Percentiles rank a stretch among this genome's conserved stretches.
Evolutionary conservation across 306 rosid species (phyloP).

Genomic region (Cyclanthera cordifolia): DNA sequence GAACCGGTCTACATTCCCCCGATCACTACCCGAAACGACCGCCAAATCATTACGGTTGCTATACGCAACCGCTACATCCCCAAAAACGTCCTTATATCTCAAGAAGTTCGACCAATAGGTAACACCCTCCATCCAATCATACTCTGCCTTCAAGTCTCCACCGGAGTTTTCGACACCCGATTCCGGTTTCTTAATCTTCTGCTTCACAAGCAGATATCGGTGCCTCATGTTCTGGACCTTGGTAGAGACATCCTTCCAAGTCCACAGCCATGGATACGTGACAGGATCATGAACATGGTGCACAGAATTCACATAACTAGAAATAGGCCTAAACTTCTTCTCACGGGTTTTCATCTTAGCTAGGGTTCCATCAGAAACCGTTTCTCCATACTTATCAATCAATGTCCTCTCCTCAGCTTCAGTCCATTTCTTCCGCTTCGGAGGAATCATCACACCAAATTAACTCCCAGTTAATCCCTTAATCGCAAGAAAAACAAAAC

Average conservation of each 20-base stretch:
- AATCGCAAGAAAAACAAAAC: background rate
- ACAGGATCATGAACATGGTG: slow-evolving; percentile 60
- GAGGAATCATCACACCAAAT: slow-evolving; percentile 46
- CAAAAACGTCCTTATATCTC: slow-evolving; percentile 87
- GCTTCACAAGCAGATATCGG: slow-evolving; percentile 84
- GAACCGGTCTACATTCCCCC: slow-evolving; percentile 43
- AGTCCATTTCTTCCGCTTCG: slow-evolving; percentile 93
- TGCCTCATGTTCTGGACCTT: slow-evolving; percentile 99
- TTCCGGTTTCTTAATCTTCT: slow-evolving; percentile 80
- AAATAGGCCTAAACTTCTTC: slow-evolving; percentile 82
- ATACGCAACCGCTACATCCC: slow-evolving; percentile 51
- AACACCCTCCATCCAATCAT: slow-evolving; percentile 86
- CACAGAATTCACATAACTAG: slow-evolving; percentile 70
- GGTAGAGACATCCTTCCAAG: slow-evolving; percentile 96
- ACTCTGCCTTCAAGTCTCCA: slow-evolving; percentile 48
- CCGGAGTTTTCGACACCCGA: slow-evolving; percentile 24
- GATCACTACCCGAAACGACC: slow-evolving; percentile 31
- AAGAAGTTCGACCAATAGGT: slow-evolving; percentile 86
- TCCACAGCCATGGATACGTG: slow-evolving; percentile 89
- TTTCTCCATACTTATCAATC: slow-evolving; percentile 72
- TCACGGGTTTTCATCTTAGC: slow-evolving; percentile 85
- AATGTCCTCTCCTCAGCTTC: slow-evolving; percentile 91
- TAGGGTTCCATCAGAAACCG: slow-evolving; percentile 70
- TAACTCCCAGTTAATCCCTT: slow-evolving; percentile 1
- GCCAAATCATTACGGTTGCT: slow-evolving; percentile 40